Conservation (phyloP, 495 filamentous ascomycete species). For the Penicillium canescens region DNA sequence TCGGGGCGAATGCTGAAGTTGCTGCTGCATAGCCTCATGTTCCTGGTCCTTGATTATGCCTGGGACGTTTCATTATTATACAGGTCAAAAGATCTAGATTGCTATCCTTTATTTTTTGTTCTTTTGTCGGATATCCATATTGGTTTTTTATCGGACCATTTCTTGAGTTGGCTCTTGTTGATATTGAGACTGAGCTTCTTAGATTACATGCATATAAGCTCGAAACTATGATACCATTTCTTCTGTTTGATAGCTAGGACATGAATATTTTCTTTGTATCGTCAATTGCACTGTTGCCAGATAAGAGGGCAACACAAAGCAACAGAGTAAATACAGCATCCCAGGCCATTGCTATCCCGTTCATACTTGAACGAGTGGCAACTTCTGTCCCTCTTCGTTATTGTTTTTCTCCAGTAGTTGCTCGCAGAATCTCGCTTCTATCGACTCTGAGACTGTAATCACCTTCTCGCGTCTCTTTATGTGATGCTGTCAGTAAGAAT, state of each 20-base stretch:
- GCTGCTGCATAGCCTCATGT: slow-evolving; percentile 32
- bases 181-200: slow-evolving; percentile 7
- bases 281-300: no score
- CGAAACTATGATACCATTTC: slow-evolving; percentile 9
- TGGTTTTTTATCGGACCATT: slow-evolving; percentile 7
- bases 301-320: no score
- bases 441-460: no score
- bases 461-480: no score
- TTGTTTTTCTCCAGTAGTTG: no score
- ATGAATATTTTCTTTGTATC: neutral
- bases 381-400: no score
- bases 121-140: slow-evolving; percentile 29
- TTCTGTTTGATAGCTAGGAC: neutral
- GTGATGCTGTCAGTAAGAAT: no score
- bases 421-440: no score
- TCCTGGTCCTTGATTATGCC: neutral
- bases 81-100: slow-evolving; percentile 11
- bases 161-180: slow-evolving; percentile 9
- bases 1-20: slow-evolving; percentile 41
- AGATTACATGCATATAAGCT: slow-evolving; percentile 4
- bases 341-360: no score
- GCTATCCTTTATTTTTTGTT: slow-evolving; percentile 8
- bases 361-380: no score
- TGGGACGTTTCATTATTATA: neutral
- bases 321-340: no score